Conservation (phyloP, 352 stramenopile genomes). For the Pilasporangium apinafurcum region DNA sequence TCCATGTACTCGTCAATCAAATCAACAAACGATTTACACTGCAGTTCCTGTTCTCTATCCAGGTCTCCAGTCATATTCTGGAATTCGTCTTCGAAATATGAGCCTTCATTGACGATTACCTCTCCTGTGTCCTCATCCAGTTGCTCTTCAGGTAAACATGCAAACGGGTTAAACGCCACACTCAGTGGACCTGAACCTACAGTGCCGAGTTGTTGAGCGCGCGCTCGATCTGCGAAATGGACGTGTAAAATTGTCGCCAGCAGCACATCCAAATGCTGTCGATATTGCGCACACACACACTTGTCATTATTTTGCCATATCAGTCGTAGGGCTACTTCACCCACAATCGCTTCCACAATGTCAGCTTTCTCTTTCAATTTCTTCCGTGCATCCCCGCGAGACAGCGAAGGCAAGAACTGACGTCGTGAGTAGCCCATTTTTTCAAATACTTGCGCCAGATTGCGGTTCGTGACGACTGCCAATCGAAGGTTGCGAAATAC, state of each 20-base stretch:
- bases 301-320: slow-evolving; percentile 19
- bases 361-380: slow-evolving; percentile 58
- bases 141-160: slow-evolving; percentile 49
- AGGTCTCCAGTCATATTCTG: slow-evolving; percentile 6
- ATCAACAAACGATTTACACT: slow-evolving; percentile 22
- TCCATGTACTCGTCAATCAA: slow-evolving; percentile 34
- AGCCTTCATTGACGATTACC: slow-evolving; percentile 32
- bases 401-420: background rate
- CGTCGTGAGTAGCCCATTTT: slow-evolving; percentile 48
- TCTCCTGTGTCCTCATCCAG: slow-evolving; percentile 54
- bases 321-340: slow-evolving; percentile 53
- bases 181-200: slow-evolving; percentile 25
- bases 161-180: slow-evolving; percentile 54
- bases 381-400: slow-evolving; percentile 8
- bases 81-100: slow-evolving; percentile 14
- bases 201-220: slow-evolving; percentile 11
- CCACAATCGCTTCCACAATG: slow-evolving; percentile 57
- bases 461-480: slow-evolving; percentile 62
- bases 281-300: slow-evolving; percentile 16
- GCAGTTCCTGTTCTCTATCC: slow-evolving; percentile 6
- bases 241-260: slow-evolving; percentile 44
- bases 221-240: slow-evolving; percentile 46
- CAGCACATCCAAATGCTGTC: slow-evolving; percentile 42
- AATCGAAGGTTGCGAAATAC: slow-evolving; percentile 66
- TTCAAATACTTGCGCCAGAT: slow-evolving; percentile 59